A percentile compares a stretch with the other conserved stretches of the same genome.
These are phyloP conservation scores for Cryoendolithus antarcticus DNA, from an alignment of 2,329 filamentous ascomycete species.

Conservation along the genomic window DNA sequence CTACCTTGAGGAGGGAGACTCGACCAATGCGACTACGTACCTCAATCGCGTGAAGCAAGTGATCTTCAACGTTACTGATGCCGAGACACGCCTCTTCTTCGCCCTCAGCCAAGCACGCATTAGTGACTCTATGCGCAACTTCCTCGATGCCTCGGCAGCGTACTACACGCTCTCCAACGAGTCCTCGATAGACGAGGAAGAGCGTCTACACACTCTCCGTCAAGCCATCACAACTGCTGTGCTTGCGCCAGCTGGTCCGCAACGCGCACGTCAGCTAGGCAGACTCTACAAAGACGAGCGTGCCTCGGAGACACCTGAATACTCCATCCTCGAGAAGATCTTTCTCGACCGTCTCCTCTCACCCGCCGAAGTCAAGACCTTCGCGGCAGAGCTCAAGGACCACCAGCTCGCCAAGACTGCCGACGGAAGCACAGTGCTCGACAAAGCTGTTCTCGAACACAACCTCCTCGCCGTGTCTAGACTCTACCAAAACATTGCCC, in stretches of 20 bases:
- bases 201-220: constrained; percentile 70
- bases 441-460: constrained; percentile 89
- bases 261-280: constrained; percentile 65
- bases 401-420: constrained; percentile 85
- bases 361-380: constrained; percentile 72
- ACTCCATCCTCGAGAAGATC: constrained; percentile 90
- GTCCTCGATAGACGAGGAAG: constrained; percentile 67
- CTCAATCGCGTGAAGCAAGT: constrained; percentile 93
- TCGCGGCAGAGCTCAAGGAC: constrained; percentile 64
- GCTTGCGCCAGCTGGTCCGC: constrained; percentile 78
- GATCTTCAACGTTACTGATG: constrained; percentile 64
- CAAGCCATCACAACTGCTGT: constrained; percentile 88
- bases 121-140: constrained; percentile 77
- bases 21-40: constrained; percentile 69
- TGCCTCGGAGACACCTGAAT: constrained; percentile 61
- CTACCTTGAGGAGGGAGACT: constrained; percentile 89
- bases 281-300: constrained; percentile 91
- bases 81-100: constrained; percentile 69
- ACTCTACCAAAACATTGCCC: constrained; percentile 39
- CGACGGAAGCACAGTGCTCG: constrained; percentile 85
- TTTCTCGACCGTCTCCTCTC: constrained; percentile 78
- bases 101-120: constrained; percentile 86
- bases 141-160: constrained; percentile 73
- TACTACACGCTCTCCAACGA: constrained; percentile 83
- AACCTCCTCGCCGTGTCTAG: constrained; percentile 76